phyloP scores from a whole-genome alignment of 257 asterid species.

The Ballota nigra region DNA sequence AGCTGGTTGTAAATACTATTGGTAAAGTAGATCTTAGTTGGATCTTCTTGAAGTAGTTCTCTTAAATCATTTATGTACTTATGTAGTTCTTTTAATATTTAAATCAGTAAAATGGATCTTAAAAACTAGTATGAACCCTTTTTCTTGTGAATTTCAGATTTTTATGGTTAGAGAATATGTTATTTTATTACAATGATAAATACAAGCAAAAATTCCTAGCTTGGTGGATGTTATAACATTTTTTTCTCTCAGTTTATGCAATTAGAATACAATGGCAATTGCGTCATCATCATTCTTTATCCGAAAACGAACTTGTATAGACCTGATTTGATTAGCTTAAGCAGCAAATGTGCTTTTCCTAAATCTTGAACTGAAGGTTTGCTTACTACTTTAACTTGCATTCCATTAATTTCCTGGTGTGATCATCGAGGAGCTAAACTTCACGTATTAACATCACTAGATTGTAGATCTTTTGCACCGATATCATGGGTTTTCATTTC shows the following conservation, averaged over 20 bases:
- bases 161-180: slow-evolving; percentile 3
- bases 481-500: background rate
- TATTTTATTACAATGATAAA: background rate
- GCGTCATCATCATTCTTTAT: background rate
- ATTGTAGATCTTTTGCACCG: background rate
- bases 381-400: slow-evolving; percentile 95
- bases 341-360: slow-evolving; percentile 5
- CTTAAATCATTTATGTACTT: background rate
- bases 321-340: slow-evolving; percentile 14
- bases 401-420: slow-evolving; percentile 99
- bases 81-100: background rate
- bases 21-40: no score
- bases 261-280: background rate
- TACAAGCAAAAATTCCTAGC: background rate
- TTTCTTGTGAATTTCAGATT: background rate
- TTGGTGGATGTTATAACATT: background rate
- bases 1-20: no score
- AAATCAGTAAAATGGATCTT: slow-evolving; percentile 5
- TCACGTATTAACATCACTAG: slow-evolving; percentile 54
- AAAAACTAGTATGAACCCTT: background rate
- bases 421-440: slow-evolving; percentile 93
- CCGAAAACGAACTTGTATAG: background rate
- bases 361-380: slow-evolving; percentile 62
- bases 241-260: background rate
- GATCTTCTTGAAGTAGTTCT: background rate